Evolutionary conservation across 805 yeast species (phyloP), one percentile per base, ranked within the genome.

Genomic region (Alloascoidea hylecoeti): DNA sequence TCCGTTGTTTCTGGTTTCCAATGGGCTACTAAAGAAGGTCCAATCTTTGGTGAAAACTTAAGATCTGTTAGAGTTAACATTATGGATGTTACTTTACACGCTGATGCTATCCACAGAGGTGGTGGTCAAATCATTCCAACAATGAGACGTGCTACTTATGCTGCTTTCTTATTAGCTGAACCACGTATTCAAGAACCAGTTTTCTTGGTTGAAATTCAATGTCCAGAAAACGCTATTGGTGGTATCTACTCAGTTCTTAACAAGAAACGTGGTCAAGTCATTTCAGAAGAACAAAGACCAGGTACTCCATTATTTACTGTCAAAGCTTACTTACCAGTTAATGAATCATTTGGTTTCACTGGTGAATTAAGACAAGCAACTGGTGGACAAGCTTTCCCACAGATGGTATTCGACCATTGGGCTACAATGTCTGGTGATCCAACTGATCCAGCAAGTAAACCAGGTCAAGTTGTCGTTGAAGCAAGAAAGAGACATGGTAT

Each of bases 331-430:
- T 77, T 81, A 67, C 94, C 94, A 68, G 89, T 81, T 52, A 81
- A 81, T 68, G 94, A 81, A 72, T 81, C 94, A 44, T 81, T 81
- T 75, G 94, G 92, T 80, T 81, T 81, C 85, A 74, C 86, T 55
- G 82, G 84, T 75, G 88, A 81, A 60, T 75, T 81, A 64, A 79
- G 94, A 79, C 89, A 81, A 70, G 86, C 94, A 60, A 81, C 94
- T 61, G 89, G 88, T 78, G 94, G 94, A 72, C 92, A 81, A 73
- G 94, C 94, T 70, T 81, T 81, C 92, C 94, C 94, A 70, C 92
- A 81, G 68, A 71, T 81, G 83, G 80, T 81, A 68, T 81, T 81
- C 67, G 92, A 81, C 64, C 94, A 81, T 63, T 81, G 92, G 92
- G 69, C 81, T 44, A 63, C 78, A 58, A 66, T 81, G 66, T 58